phyloP scores from a whole-genome alignment of 805 yeast species.

The Cyberlindnera xishuangbannaensis region DNA sequence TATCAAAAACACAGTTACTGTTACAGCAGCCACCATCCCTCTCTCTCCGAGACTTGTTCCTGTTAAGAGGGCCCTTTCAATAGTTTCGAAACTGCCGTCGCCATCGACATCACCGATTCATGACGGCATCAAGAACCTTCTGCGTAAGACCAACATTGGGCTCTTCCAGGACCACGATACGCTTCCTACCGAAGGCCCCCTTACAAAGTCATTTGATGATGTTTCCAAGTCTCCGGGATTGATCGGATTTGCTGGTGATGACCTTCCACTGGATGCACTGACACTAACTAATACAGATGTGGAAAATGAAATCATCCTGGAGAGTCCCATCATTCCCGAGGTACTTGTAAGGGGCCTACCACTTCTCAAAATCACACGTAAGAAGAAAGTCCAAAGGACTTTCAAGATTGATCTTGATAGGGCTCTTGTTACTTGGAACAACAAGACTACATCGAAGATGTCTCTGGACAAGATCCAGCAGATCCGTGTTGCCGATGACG shows the following conservation, averaged over 20 bases:
- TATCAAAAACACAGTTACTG: background rate
- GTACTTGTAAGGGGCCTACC: slow-evolving; percentile 54
- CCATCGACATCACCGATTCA: slow-evolving; percentile 9
- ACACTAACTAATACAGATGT: too few species aligned
- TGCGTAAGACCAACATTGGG: slow-evolving; percentile 17
- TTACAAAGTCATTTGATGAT: slow-evolving; percentile 18
- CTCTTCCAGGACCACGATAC: slow-evolving; percentile 5
- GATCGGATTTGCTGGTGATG: background rate
- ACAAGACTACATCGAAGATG: slow-evolving; percentile 32
- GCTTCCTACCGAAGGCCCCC: slow-evolving; percentile 19
- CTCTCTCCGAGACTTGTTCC: slow-evolving; percentile 5
- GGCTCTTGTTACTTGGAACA: slow-evolving; percentile 55
- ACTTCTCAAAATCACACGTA: slow-evolving; percentile 62
- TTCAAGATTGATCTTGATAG: slow-evolving; percentile 51
- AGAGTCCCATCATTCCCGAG: slow-evolving; percentile 37
- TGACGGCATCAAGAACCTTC: slow-evolving; percentile 8
- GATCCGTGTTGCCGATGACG: slow-evolving; percentile 60
- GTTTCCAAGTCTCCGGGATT: slow-evolving; percentile 6
- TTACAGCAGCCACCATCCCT: slow-evolving; percentile 7
- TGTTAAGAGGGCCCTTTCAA: slow-evolving; percentile 12
- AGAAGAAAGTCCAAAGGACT: slow-evolving; percentile 54
- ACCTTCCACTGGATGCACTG: background rate
- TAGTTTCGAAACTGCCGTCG: slow-evolving; percentile 13
- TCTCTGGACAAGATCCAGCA: slow-evolving; percentile 59
- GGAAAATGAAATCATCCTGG: slow-evolving; percentile 12